A percentile compares a stretch with the other conserved stretches of the same genome.
These are phyloP conservation scores for Hypholoma fasciculare DNA, from an alignment of 768 basidiomycete species.

Conservation along the genomic window DNA sequence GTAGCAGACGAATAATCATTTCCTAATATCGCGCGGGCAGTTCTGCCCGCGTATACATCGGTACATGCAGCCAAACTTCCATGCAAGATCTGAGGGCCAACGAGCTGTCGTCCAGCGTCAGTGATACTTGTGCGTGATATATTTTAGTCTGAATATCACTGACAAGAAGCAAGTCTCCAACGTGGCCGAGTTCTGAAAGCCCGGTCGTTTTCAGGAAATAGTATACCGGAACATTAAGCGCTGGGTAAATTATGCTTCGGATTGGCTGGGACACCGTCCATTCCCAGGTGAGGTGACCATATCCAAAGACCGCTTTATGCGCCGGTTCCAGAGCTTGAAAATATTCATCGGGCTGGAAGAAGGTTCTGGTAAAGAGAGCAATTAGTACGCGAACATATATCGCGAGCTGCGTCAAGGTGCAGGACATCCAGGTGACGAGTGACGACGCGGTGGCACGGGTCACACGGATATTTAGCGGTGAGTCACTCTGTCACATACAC, in stretches of 20 bases:
- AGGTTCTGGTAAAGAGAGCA: conserved; percentile 74
- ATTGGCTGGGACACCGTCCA: conserved; percentile 76
- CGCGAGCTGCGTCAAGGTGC: conserved; percentile 28
- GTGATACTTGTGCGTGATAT: conserved; percentile 26
- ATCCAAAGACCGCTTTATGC: conserved; percentile 85
- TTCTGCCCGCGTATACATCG: conserved; percentile 69
- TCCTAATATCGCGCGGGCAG: conserved; percentile 61
- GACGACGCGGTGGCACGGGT: not conserved
- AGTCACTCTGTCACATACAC: not conserved
- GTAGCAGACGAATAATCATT: conserved; percentile 54
- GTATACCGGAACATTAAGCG: conserved; percentile 78
- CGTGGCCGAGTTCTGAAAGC: conserved; percentile 41
- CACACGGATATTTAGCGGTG: not conserved
- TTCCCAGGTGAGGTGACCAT: conserved; percentile 95
- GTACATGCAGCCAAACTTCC: conserved; percentile 77
- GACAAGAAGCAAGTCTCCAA: conserved; percentile 61
- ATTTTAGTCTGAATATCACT: no score
- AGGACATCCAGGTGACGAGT: not conserved
- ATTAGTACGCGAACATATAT: conserved; percentile 54
- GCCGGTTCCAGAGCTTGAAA: conserved; percentile 95
- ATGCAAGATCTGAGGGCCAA: conserved; percentile 74
- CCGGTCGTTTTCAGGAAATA: conserved; percentile 59
- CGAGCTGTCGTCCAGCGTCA: conserved; percentile 46
- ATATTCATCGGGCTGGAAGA: conserved; percentile 98
- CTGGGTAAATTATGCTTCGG: conserved; percentile 80